phyloP scores from a whole-genome alignment of 768 basidiomycete genomes.

The Mycena latifolia region DNA sequence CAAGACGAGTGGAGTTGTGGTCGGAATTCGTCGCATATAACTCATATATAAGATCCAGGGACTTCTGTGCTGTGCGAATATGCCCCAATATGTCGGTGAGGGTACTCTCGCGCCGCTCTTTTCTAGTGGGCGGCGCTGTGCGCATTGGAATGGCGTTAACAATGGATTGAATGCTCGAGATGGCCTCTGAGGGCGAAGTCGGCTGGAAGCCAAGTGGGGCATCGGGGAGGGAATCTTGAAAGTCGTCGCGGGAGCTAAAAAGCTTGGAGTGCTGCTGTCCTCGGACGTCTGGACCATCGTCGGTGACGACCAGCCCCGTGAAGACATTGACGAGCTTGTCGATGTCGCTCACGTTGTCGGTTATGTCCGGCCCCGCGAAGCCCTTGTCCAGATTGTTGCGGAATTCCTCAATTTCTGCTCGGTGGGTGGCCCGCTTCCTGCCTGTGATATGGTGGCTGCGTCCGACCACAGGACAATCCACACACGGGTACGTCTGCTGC shows the following conservation, averaged over 20 bases:
- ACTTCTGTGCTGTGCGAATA: constrained; percentile 18
- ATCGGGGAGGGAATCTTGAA: constrained; percentile 21
- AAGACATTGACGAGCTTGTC: constrained; percentile 19
- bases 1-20: constrained; percentile 19
- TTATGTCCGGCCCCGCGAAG: constrained; percentile 10
- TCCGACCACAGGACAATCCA: constrained; percentile 22
- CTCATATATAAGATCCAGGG: constrained; percentile 17
- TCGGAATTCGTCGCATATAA: constrained; percentile 23
- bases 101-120: constrained; percentile 25
- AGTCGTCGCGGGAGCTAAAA: constrained; percentile 28
- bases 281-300: constrained; percentile 23
- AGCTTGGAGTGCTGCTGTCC: constrained; percentile 31
- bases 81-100: constrained; percentile 21
- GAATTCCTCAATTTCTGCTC: constrained; percentile 1
- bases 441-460: constrained; percentile 6
- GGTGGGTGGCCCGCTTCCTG: constrained; percentile 8
- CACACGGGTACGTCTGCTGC: constrained; percentile 16
- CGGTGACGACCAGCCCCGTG: constrained; percentile 16
- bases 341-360: constrained; percentile 7
- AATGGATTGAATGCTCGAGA: constrained; percentile 20
- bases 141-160: constrained; percentile 13
- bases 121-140: constrained; percentile 19
- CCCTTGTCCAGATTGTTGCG: background rate
- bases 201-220: constrained; percentile 23
- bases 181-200: constrained; percentile 16